Percentiles rank a stretch among this genome's conserved stretches.
Conservation (phyloP, 108 stramenopile genomes). For the Pinguiococcus pyrenoidosus region DNA sequence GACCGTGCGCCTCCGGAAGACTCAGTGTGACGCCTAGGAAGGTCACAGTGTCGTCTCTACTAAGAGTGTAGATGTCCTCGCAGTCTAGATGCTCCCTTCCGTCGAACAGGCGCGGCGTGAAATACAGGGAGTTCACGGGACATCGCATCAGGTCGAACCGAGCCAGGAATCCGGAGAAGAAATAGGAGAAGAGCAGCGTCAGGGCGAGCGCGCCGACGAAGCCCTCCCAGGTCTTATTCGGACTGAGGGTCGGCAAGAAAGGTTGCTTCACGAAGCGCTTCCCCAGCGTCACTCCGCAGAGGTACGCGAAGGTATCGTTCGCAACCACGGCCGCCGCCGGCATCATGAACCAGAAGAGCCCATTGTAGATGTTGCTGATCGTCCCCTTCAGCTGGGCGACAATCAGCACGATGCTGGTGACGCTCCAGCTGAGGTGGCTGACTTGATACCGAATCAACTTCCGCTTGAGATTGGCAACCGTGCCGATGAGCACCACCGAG, state of each 20-base stretch:
- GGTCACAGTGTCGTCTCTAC: slow-evolving; percentile 43
- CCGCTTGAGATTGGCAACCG: slow-evolving; percentile 74
- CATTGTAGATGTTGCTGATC: slow-evolving; percentile 88
- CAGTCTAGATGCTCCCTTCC: slow-evolving; percentile 7
- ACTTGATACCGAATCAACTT: slow-evolving; percentile 85
- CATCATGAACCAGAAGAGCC: slow-evolving; percentile 91
- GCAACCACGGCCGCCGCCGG: slow-evolving; percentile 77
- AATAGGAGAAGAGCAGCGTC: slow-evolving; percentile 76
- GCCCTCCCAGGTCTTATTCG: slow-evolving; percentile 98
- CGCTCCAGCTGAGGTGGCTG: slow-evolving; percentile 90
- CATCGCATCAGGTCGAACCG: slow-evolving; percentile 73
- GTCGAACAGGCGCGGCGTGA: slow-evolving; percentile 37
- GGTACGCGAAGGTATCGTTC: slow-evolving; percentile 92
- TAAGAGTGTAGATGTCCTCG: slow-evolving; percentile 37
- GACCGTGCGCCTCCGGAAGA: slow-evolving; percentile 70
- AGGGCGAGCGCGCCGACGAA: slow-evolving; percentile 78
- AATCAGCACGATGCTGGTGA: slow-evolving; percentile 75
- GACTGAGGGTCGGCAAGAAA: slow-evolving; percentile 54
- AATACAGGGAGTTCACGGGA: slow-evolving; percentile 56
- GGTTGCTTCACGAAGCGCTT: slow-evolving; percentile 71
- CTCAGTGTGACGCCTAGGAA: slow-evolving; percentile 54
- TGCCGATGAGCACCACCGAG: slow-evolving; percentile 67
- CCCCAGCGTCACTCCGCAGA: slow-evolving; percentile 61
- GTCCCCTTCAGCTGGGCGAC: slow-evolving; percentile 45
- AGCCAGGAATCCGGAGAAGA: slow-evolving; percentile 60